These are phyloP conservation scores for Aspergillus japonicus DNA, from an alignment of 2,329 filamentous ascomycete genomes.

Conservation along the genomic window DNA sequence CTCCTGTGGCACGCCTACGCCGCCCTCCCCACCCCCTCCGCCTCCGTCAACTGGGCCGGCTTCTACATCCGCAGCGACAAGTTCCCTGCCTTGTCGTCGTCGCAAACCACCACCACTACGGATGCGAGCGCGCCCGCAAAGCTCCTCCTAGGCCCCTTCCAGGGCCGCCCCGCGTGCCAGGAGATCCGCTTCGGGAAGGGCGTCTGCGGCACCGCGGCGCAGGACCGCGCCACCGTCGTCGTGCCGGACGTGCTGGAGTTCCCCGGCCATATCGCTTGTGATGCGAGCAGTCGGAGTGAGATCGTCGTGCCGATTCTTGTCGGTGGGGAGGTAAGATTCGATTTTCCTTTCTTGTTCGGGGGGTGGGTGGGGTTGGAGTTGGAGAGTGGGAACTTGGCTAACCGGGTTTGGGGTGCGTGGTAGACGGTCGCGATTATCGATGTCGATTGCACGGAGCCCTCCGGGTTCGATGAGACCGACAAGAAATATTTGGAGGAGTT, in stretches of 20 bases:
- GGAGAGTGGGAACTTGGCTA: background rate
- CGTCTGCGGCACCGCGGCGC: conserved; percentile 48
- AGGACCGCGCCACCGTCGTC: conserved; percentile 39
- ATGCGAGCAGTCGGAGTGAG: conserved; percentile 49
- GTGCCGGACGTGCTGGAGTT: conserved; percentile 47
- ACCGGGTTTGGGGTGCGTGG: background rate
- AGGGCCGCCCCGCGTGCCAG: conserved; percentile 51
- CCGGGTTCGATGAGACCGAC: conserved; percentile 48
- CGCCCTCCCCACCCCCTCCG: conserved; percentile 43
- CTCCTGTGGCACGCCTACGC: conserved; percentile 51
- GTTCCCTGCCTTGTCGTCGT: conserved; percentile 34
- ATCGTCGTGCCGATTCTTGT: conserved; percentile 50
- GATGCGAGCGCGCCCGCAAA: background rate
- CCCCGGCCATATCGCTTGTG: conserved; percentile 52
- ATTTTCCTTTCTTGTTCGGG: background rate
- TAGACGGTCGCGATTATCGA: conserved; percentile 51
- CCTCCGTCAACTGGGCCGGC: conserved; percentile 50
- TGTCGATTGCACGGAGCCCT: conserved; percentile 45
- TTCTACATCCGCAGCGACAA: conserved; percentile 49
- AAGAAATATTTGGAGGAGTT: conserved; percentile 43
- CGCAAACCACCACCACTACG: background rate
- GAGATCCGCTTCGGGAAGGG: conserved; percentile 47
- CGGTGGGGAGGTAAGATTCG: conserved; percentile 37
- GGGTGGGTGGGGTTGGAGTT: background rate
- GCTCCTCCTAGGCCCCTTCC: conserved; percentile 49